These are phyloP conservation scores for Solanum piurae DNA, from an alignment of 257 asterid species.

Conservation along the genomic window DNA sequence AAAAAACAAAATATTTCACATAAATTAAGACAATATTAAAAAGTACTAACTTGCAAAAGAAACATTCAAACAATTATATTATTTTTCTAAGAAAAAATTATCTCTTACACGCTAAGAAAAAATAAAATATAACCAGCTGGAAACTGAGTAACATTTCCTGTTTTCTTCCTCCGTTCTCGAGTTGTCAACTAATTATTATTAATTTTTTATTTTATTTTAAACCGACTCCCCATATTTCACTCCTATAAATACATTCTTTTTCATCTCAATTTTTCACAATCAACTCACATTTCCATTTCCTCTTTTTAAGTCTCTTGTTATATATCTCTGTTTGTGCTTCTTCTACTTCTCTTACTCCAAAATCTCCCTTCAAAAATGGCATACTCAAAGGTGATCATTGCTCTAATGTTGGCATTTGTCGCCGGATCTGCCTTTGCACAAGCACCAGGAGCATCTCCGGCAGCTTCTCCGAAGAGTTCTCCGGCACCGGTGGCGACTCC, in stretches of 20 bases:
- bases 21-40: not conserved
- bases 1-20: no score
- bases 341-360: not conserved
- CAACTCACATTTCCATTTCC: not conserved
- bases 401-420: constrained; percentile 22
- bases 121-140: not conserved
- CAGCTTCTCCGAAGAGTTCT: constrained; percentile 25
- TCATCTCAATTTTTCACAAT: not conserved
- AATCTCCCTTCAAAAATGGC: constrained; percentile 9
- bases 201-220: no score
- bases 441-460: constrained; percentile 40
- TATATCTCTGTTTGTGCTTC: not conserved
- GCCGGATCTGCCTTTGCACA: constrained; percentile 34
- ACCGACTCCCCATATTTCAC: not conserved
- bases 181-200: not conserved
- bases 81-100: not conserved
- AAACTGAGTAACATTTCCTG: not conserved
- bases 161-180: not conserved
- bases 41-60: not conserved
- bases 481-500: constrained; percentile 14
- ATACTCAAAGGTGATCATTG: constrained; percentile 6
- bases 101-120: not conserved
- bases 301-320: not conserved
- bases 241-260: not conserved
- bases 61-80: not conserved